Conservation (phyloP, 1,139 yeast genomes). For the Suhomyces bribrorum region DNA sequence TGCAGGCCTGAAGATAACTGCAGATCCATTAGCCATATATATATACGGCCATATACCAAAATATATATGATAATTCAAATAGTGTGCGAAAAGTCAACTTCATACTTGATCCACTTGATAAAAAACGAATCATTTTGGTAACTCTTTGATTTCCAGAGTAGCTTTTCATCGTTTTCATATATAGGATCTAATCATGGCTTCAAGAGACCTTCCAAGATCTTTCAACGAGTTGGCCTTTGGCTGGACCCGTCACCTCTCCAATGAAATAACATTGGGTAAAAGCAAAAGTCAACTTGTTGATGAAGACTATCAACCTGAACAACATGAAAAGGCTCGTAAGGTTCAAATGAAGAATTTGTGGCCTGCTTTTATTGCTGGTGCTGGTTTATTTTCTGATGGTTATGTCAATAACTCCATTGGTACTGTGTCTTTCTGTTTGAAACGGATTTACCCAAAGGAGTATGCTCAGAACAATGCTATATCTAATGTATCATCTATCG, state of each 20-base stretch:
- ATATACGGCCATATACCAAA: background rate
- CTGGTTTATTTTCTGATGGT: constrained; percentile 55
- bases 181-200: no score
- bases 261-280: constrained; percentile 42
- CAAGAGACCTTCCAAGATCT: constrained; percentile 54
- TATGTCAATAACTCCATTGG: constrained; percentile 54
- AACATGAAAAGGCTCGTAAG: constrained; percentile 20
- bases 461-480: constrained; percentile 38
- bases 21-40: background rate
- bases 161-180: no score
- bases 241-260: constrained; percentile 37
- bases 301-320: constrained; percentile 24
- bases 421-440: constrained; percentile 44
- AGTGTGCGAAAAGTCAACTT: background rate
- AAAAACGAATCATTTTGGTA: background rate
- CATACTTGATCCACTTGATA: background rate
- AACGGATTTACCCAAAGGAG: constrained; percentile 30
- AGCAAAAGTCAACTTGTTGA: constrained; percentile 19
- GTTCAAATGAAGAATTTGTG: constrained; percentile 31
- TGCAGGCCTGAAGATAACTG: background rate
- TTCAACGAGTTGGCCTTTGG: constrained; percentile 38
- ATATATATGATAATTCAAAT: no score
- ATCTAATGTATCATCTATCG: constrained; percentile 51
- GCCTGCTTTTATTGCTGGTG: constrained; percentile 37
- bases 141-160: background rate